Conservation (phyloP, 2,329 filamentous ascomycete genomes). For the Fusarium tupiense region DNA sequence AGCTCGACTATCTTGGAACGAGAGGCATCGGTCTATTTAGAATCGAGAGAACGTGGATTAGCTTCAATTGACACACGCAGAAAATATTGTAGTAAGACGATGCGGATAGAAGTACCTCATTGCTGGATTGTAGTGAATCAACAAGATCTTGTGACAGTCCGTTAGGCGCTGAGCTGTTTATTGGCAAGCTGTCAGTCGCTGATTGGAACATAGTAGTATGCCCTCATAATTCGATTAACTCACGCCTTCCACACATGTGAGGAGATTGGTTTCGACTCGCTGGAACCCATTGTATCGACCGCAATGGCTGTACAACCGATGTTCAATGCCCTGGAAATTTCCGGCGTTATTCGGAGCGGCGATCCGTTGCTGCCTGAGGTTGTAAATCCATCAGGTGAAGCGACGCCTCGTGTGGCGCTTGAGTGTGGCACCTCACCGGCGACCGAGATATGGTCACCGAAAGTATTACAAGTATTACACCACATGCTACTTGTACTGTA, state of each 20-base stretch:
- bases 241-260: conserved; percentile 66
- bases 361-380: conserved; percentile 48
- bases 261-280: conserved; percentile 62
- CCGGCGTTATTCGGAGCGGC: conserved; percentile 46
- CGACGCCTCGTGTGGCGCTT: conserved; percentile 31
- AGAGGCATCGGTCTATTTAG: conserved; percentile 83
- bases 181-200: conserved; percentile 39
- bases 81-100: background rate
- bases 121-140: conserved; percentile 82
- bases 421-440: conserved; percentile 20
- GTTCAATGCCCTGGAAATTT: conserved; percentile 48
- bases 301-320: conserved; percentile 49
- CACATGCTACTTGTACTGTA: background rate
- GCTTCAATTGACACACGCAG: background rate
- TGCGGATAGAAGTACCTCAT: conserved; percentile 72
- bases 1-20: conserved; percentile 86
- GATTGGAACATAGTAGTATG: background rate
- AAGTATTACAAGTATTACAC: conserved; percentile 6
- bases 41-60: conserved; percentile 12
- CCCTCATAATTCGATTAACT: conserved; percentile 40
- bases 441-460: background rate
- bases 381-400: background rate
- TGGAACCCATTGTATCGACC: conserved; percentile 64
- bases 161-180: conserved; percentile 56
- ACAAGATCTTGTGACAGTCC: conserved; percentile 82